Base-by-base conservation (phyloP, 2,329 filamentous ascomycete genomes). In the Drechmeria coniospora region DNA sequence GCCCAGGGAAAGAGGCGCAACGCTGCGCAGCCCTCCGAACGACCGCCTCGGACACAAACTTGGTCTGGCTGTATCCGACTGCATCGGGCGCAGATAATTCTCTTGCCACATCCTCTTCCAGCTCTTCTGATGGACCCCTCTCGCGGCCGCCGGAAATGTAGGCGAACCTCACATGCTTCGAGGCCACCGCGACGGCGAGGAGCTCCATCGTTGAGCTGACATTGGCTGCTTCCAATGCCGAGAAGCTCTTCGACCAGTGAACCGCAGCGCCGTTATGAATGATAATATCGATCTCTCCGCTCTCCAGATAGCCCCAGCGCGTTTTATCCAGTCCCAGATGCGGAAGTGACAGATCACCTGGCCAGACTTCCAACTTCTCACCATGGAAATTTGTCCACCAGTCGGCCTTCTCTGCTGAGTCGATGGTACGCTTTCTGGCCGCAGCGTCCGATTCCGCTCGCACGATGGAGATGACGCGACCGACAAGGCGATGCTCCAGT, bases 21-120 rank as follows among this genome's bases (percentile, higher is more conserved):
- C 40, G 33, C 4, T 26, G 27, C 4, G 39, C 37, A 1, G 34
- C 36, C 9, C 39, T 29, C 12, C 26, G 34, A 6, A 39, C 34
- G 14, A 43, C 15, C 2, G 34, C 32, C 13, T 43, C 37, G 3
- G 40, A 29, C 6, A 43, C 40, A 19, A 42, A 42, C 24, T 43
- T 43, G 2, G 39, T 40, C 29, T 42, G 40, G 23, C 27, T 35
- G 22, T 43, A 43, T 1, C 36, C 36, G 14, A 35, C 26, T 10
- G 26, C 26, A 31, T 31, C 21, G 8, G 29, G 15, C 10, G 17
- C 21, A 8, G 24, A 26, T 6, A 32, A 11, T 4, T 25, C 27
- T 15, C 14, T 32, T 8, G 31, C 31, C 6, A 30, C 27, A 10
- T 29, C 27, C 8, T 32, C 27, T 4, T 32, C 31, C 5, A 4